Evolutionary conservation across 129 eudicot species (phyloP), one percentile per base, ranked within the genome.

Genomic region (Flaveria robusta): DNA sequence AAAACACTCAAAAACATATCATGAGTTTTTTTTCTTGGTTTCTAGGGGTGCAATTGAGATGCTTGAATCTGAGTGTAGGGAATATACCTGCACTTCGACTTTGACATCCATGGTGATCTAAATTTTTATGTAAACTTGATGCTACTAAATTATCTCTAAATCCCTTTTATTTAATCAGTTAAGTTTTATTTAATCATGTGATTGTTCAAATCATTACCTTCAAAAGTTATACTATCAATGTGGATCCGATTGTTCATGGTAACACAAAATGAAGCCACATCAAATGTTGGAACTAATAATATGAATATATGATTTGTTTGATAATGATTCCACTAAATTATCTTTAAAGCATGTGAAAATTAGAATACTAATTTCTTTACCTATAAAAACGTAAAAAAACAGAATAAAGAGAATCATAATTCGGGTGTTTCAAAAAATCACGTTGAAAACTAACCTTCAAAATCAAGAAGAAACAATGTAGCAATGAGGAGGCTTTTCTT

Each of bases 201-300:
- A 45, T 42, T 23, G 18, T 60, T 18, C 67, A 23, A 23, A 68
- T 43, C 12, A 8, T 4, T 51, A 87, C 96, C 93, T 86, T 84
- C 88, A 71, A 68, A 83, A 72, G 81, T 82, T 60, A 81, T 68
- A 66, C 50, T 55, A 19, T 74, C 88, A 79, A 58, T 77, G 76
- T 85, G 88, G 50, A 71, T 77, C 31, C 8, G 85, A 71, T 80
- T 87, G 78, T 86, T 84, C 78, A 73, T 64, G n/a, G 76, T 68
- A 43, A 81, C 75, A 59, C 94, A 79, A 88, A 80, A 83, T 39
- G 93, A 76, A 83, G 87, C 85, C 78, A 86, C 47, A n/a, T 75
- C 51, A 31, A 79, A 51, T 68, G 91, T 75, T 77, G 88, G 81
- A 80, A 83, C 58, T 68, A 85, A 78, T 74, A 86, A 85, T 70